These are phyloP conservation scores for Cardamine resedifolia DNA, from an alignment of 345 rosid species.

Conservation along the genomic window DNA sequence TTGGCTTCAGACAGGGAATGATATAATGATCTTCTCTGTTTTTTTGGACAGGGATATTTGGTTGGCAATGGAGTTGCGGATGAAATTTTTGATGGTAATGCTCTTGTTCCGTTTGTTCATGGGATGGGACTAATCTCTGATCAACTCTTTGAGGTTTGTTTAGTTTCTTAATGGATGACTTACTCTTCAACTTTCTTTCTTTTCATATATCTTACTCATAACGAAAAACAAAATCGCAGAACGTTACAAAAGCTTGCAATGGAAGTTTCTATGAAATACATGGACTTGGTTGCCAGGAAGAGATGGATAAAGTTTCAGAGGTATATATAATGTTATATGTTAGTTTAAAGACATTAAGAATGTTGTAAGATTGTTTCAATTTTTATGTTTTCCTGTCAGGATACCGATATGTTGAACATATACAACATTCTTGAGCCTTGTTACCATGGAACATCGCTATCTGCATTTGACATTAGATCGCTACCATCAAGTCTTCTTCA, in stretches of 20 bases:
- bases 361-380: background rate
- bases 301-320: conserved; percentile 46
- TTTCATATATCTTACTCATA: background rate
- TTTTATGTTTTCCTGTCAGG: conserved; percentile 5
- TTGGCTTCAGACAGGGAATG: background rate
- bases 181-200: background rate
- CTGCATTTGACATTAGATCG: conserved; percentile 36
- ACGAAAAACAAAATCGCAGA: conserved; percentile 41
- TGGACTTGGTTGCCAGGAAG: conserved; percentile 33
- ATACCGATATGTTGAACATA: conserved; percentile 47
- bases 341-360: background rate
- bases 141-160: conserved; percentile 67
- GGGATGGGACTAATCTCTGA: conserved; percentile 96
- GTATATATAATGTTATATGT: background rate
- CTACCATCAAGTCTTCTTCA: conserved; percentile 64
- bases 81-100: conserved; percentile 69
- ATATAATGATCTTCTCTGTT: background rate
- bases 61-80: conserved; percentile 96
- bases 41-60: conserved; percentile 67
- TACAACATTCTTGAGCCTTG: conserved; percentile 91
- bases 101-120: conserved; percentile 85
- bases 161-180: background rate
- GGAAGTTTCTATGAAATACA: conserved; percentile 53
- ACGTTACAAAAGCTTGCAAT: conserved; percentile 52
- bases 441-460: conserved; percentile 51